Percentiles rank a stretch among this genome's conserved stretches.
Conservation (phyloP, 768 basidiomycete genomes). For the Suillus occidentalis region DNA sequence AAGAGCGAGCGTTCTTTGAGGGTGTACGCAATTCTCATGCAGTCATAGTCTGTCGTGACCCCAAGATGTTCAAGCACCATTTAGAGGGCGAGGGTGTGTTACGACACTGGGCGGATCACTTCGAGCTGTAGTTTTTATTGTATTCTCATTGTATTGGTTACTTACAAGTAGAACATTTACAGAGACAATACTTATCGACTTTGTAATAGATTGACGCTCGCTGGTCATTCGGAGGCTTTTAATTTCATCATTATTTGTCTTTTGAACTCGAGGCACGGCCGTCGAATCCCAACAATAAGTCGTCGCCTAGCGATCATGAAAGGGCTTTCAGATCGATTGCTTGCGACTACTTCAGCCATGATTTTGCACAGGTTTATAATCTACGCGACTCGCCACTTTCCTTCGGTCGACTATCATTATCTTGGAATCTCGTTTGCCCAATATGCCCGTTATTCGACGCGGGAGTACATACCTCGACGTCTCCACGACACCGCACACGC, state of each 20-base stretch:
- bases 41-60: constrained; percentile 68
- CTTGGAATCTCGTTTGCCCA: neutral
- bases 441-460: neutral
- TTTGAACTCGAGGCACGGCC: neutral
- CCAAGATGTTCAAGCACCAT: constrained; percentile 58
- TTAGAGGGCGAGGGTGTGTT: constrained; percentile 63
- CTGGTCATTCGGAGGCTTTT: neutral
- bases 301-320: constrained; percentile 3
- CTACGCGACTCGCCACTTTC: neutral
- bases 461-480: constrained; percentile 2
- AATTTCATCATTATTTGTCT: neutral
- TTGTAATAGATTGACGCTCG: constrained; percentile 1
- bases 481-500: constrained; percentile 1
- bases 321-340: neutral
- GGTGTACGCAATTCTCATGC: constrained; percentile 66
- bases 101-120: constrained; percentile 69
- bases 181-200: neutral
- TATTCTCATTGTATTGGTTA: neutral
- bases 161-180: neutral
- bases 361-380: neutral
- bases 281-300: neutral
- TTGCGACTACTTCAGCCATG: neutral
- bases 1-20: constrained; percentile 66
- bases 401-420: neutral
- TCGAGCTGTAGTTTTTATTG: constrained; percentile 39